A percentile compares a stretch with the other conserved stretches of the same genome.
phyloP scores from a whole-genome alignment of 75 land plant species.

The Chamaecyparis obtusa region DNA sequence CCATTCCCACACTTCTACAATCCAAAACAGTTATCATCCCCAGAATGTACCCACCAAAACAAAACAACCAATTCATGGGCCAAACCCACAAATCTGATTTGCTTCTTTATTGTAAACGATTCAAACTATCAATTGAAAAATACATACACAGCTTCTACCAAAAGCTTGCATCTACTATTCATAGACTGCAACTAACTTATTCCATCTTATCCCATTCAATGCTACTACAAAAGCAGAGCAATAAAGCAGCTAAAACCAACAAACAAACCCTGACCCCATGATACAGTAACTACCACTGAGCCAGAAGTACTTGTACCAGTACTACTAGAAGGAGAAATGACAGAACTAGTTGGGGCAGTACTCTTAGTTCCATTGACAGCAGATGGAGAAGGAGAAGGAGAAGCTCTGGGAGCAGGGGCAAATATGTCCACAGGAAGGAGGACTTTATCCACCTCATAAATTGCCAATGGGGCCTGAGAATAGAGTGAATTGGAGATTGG shows the following conservation, averaged over 20 bases:
- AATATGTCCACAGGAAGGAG: slow-evolving; percentile 35
- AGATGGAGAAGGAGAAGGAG: too few relatives aligned
- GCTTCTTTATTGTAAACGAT: too few relatives aligned
- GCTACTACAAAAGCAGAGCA: neutral
- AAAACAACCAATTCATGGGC: neutral
- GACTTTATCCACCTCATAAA: slow-evolving; percentile 47
- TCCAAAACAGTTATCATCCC: neutral
- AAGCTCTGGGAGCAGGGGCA: slow-evolving; percentile 6
- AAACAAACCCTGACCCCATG: neutral
- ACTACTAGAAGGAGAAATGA: neutral
- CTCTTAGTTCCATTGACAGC: too few relatives aligned
- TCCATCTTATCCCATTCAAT: too few relatives aligned
- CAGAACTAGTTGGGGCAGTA: too few relatives aligned
- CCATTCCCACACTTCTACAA: neutral
- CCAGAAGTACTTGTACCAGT: neutral
- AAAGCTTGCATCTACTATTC: too few relatives aligned
- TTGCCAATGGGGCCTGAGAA: slow-evolving; percentile 28
- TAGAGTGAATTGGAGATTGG: slow-evolving; percentile 34
- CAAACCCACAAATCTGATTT: neutral
- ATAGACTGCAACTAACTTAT: too few relatives aligned
- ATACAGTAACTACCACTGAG: neutral
- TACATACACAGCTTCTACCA: too few relatives aligned
- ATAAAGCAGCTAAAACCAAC: neutral
- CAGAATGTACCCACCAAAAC: neutral
- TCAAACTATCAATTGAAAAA: too few relatives aligned